Evolutionary conservation across 306 rosid species (phyloP).

Genomic region (Quercus aquifolioides): DNA sequence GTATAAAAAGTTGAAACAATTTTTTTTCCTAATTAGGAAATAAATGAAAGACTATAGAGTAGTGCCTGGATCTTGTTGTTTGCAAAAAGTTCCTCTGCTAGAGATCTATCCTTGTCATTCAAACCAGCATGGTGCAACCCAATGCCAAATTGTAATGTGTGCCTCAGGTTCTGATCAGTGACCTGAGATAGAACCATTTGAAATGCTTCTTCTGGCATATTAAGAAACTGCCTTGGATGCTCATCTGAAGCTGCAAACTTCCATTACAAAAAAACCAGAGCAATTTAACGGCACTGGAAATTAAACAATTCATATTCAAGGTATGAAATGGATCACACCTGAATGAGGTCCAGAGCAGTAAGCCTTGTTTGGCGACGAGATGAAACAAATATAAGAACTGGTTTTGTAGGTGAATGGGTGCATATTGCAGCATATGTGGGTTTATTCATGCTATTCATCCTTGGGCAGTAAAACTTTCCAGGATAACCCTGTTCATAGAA

Average conservation of each 20-base stretch:
- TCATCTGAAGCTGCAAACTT: slow-evolving; percentile 97
- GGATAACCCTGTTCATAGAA: slow-evolving; percentile 75
- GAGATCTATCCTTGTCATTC: slow-evolving; percentile 92
- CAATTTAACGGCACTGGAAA: slow-evolving; percentile 12
- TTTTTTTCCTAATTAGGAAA: background rate
- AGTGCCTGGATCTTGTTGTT: slow-evolving; percentile 94
- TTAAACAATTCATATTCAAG: slow-evolving; percentile 20
- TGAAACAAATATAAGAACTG: slow-evolving; percentile 96
- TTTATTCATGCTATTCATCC: slow-evolving; percentile 99
- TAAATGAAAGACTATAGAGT: slow-evolving; percentile 19
- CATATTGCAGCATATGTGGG: slow-evolving; percentile 97
- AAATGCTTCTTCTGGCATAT: slow-evolving; percentile 76
- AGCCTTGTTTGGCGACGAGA: slow-evolving; percentile 98
- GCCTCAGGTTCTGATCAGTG: slow-evolving; percentile 86
- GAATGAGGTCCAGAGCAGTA: slow-evolving; percentile 91
- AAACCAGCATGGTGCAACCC: slow-evolving; percentile 97
- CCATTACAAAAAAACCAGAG: slow-evolving; percentile 21
- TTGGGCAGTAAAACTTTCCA: slow-evolving; percentile 95
- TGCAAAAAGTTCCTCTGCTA: slow-evolving; percentile 90
- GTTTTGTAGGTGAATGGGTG: slow-evolving; percentile 95
- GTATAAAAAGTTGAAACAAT: slow-evolving; percentile 2
- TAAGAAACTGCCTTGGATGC: slow-evolving; percentile 81
- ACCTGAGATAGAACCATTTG: slow-evolving; percentile 95
- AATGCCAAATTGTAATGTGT: slow-evolving; percentile 94
- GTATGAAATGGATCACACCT: slow-evolving; percentile 43